phyloP scores from a whole-genome alignment of 2,329 filamentous ascomycete species.

The Akanthomyces muscarius region DNA sequence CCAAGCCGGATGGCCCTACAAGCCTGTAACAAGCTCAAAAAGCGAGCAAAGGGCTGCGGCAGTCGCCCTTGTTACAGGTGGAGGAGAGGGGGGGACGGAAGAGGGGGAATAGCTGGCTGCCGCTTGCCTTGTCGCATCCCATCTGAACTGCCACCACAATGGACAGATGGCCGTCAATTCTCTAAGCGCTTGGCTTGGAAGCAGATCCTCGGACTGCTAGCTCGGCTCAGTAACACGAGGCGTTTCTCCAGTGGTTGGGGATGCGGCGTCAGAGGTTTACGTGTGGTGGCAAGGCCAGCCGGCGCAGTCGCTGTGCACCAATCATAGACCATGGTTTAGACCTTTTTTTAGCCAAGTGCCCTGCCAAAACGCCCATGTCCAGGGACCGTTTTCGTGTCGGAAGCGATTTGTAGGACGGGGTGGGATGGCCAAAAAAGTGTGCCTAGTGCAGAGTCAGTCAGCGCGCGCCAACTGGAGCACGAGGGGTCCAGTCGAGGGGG shows the following conservation, averaged over 20 bases:
- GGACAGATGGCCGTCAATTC: neutral
- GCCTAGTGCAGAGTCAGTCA: neutral
- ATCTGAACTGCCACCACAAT: neutral
- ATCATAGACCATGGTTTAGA: neutral
- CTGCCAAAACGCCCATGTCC: too few relatives aligned
- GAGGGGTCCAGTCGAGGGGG: neutral
- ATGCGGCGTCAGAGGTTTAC: neutral
- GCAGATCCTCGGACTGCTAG: neutral
- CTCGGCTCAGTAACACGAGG: neutral
- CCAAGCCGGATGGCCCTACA: neutral
- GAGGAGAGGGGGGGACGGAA: neutral
- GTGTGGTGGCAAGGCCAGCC: neutral
- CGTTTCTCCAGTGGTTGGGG: constrained; percentile 9
- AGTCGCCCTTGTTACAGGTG: constrained; percentile 6
- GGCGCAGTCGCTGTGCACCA: neutral
- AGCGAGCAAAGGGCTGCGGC: neutral
- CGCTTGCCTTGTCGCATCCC: neutral
- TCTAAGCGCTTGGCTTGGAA: neutral
- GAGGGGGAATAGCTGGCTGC: neutral
- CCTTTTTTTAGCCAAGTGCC: neutral
- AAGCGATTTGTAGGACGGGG: neutral
- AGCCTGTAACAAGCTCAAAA: constrained; percentile 5
- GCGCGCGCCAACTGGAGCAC: neutral
- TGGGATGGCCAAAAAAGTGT: neutral
- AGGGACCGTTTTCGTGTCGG: neutral